A percentile compares a stretch with the other conserved stretches of the same genome.
phyloP scores from a whole-genome alignment of 1,139 yeast genomes.

The Trichomonascaceae sp. region DNA sequence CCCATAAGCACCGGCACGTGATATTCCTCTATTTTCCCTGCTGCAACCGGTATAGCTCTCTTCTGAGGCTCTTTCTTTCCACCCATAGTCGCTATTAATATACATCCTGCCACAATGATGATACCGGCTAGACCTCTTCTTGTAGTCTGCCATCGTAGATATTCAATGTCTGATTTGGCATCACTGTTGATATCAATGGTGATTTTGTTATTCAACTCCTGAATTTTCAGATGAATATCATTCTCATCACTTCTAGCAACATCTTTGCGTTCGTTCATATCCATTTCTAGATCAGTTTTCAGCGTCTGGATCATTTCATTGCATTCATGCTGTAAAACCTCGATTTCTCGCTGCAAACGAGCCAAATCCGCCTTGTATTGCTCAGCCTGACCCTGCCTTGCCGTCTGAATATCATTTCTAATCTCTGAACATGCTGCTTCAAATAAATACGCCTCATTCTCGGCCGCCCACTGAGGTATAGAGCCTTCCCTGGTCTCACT shows the following conservation, averaged over 20 bases:
- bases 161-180: constrained; percentile 79
- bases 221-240: constrained; percentile 61
- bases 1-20: constrained; percentile 27
- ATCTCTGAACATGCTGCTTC: constrained; percentile 92
- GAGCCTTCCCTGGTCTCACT: constrained; percentile 52
- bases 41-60: constrained; percentile 28
- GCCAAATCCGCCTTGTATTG: constrained; percentile 63
- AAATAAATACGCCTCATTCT: constrained; percentile 79
- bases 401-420: constrained; percentile 67
- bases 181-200: constrained; percentile 78
- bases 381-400: constrained; percentile 65
- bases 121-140: constrained; percentile 75
- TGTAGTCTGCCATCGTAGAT: constrained; percentile 88
- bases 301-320: constrained; percentile 61
- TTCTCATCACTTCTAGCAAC: constrained; percentile 77
- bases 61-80: constrained; percentile 33
- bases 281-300: constrained; percentile 75
- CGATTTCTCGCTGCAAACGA: constrained; percentile 63
- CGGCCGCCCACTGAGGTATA: constrained; percentile 65
- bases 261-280: constrained; percentile 78
- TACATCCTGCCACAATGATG: constrained; percentile 40
- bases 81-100: constrained; percentile 45
- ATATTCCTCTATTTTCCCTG: constrained; percentile 24
- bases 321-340: constrained; percentile 69
- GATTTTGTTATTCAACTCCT: constrained; percentile 81